Conservation (phyloP, 257 asterid genomes). For the Asclepias syriaca region DNA sequence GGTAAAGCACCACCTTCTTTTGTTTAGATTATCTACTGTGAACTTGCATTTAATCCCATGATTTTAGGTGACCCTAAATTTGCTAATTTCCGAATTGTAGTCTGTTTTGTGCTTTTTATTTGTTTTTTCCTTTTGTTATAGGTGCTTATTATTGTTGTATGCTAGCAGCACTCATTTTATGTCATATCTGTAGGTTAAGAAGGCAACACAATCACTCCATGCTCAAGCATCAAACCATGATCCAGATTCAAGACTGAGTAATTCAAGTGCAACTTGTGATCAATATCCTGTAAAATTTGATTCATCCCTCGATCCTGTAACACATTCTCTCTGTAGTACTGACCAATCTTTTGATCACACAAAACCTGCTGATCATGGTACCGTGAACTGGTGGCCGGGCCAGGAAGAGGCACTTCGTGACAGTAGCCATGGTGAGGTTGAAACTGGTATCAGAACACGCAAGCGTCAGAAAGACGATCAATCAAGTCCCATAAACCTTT, state of each 20-base stretch:
- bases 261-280: conserved; percentile 8
- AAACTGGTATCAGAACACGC: conserved; percentile 43
- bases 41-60: background rate
- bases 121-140: conserved; percentile 12
- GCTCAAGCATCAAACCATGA: conserved; percentile 17
- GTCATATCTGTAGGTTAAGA: conserved; percentile 31
- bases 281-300: conserved; percentile 30
- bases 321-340: conserved; percentile 18
- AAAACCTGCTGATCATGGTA: conserved; percentile 21
- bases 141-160: conserved; percentile 13
- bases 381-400: too few species aligned
- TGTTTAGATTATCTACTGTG: background rate
- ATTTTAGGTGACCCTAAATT: background rate
- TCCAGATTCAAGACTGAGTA: conserved; percentile 7
- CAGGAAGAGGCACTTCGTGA: too few species aligned
- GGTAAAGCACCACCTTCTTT: conserved; percentile 20
- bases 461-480: conserved; percentile 29
- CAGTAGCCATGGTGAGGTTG: conserved; percentile 21
- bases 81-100: background rate
- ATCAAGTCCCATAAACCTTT: conserved; percentile 15
- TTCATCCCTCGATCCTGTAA: conserved; percentile 16
- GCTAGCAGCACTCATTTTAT: conserved; percentile 9
- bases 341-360: conserved; percentile 18
- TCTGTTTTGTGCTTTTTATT: background rate
- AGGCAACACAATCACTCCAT: conserved; percentile 14